These are phyloP conservation scores for Pouteria glomerata DNA, from an alignment of 148 eudicot genomes.

Conservation along the genomic window DNA sequence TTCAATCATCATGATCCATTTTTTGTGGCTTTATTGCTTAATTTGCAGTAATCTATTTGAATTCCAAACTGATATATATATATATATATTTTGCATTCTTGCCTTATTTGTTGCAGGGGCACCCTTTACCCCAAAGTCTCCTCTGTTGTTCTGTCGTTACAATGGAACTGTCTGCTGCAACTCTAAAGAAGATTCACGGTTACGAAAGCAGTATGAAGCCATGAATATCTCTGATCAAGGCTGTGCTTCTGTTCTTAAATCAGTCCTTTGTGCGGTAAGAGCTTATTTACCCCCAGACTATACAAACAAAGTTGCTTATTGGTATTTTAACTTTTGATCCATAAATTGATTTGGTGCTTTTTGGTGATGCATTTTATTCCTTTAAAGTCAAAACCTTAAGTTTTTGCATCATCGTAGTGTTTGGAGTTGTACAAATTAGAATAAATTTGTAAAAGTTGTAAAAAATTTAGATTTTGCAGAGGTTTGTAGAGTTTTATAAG, in stretches of 20 bases:
- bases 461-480: too few species aligned
- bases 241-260: constrained; percentile 46
- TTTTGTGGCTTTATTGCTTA: not conserved
- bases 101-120: constrained; percentile 29
- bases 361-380: not conserved
- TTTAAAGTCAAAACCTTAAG: not conserved
- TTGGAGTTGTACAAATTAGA: too few species aligned
- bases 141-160: constrained; percentile 39
- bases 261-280: constrained; percentile 51
- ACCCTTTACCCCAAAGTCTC: constrained; percentile 33
- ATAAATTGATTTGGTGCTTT: not conserved
- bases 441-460: too few species aligned
- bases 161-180: constrained; percentile 45
- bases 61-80: not conserved
- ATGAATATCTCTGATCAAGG: constrained; percentile 41
- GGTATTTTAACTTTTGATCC: not conserved
- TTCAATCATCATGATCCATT: not conserved
- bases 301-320: not conserved
- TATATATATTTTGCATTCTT: not conserved
- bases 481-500: too few species aligned
- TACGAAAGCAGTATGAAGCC: constrained; percentile 31
- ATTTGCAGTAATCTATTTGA: not conserved
- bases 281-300: not conserved
- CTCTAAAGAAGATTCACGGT: constrained; percentile 23
- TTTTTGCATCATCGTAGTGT: not conserved